Percentiles rank a stretch among this genome's conserved stretches.
Evolutionary conservation across 495 filamentous ascomycete genomes (phyloP).

Genomic region (Penicillium argentinense): DNA sequence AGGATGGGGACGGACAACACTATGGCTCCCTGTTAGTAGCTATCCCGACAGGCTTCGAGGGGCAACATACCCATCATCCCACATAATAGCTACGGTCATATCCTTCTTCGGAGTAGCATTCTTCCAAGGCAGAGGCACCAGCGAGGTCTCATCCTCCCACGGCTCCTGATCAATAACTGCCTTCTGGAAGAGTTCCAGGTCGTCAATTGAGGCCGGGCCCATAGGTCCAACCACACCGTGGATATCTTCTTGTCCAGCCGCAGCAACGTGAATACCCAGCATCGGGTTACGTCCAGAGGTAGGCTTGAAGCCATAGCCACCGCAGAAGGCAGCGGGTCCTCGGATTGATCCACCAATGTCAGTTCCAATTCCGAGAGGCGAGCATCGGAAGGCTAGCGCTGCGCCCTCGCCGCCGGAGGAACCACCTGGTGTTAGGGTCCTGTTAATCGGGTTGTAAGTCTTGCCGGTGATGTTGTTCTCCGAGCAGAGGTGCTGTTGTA

Average conservation of each 20-base stretch:
- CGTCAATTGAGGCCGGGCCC: constrained; percentile 55
- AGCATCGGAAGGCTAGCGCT: constrained; percentile 60
- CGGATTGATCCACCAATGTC: constrained; percentile 65
- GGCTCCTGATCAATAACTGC: constrained; percentile 58
- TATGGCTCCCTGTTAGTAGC: background rate
- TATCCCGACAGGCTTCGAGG: background rate
- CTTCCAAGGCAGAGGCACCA: constrained; percentile 63
- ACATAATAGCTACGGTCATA: constrained; percentile 66
- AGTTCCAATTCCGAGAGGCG: constrained; percentile 64
- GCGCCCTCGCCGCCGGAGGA: constrained; percentile 70
- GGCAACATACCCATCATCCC: constrained; percentile 57
- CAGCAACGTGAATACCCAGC: constrained; percentile 42
- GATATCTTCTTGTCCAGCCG: constrained; percentile 59
- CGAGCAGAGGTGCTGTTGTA: constrained; percentile 39
- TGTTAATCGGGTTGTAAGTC: constrained; percentile 63
- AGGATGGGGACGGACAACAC: constrained; percentile 61
- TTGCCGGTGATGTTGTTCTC: constrained; percentile 65
- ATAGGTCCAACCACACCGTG: constrained; percentile 62
- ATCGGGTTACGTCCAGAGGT: constrained; percentile 53
- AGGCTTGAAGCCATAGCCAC: constrained; percentile 60
- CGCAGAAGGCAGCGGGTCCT: constrained; percentile 58
- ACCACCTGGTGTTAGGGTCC: constrained; percentile 56
- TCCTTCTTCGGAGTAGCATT: constrained; percentile 35
- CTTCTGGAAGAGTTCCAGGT: constrained; percentile 64
- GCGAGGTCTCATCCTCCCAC: constrained; percentile 59